phyloP scores from a whole-genome alignment of 2,329 filamentous ascomycete species.

The Fusarium redolens region DNA sequence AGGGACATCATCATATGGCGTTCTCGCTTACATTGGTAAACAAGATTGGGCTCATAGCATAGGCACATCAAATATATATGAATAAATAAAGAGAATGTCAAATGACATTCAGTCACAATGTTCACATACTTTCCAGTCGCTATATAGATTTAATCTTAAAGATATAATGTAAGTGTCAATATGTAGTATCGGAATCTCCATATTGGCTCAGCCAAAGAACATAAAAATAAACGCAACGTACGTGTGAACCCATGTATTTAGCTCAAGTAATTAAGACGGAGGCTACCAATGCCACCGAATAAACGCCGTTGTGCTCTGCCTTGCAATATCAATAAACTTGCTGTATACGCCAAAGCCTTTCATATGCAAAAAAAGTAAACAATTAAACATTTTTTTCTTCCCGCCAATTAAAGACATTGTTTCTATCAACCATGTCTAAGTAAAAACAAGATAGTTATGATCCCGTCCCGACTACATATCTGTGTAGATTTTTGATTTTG shows the following conservation, averaged over 20 bases:
- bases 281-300: background rate
- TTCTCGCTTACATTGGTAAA: conserved; percentile 1
- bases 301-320: conserved; percentile 14
- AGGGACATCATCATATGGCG: conserved; percentile 10
- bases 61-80: conserved; percentile 3
- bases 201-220: background rate
- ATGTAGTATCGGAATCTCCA: background rate
- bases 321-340: conserved; percentile 7
- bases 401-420: conserved; percentile 41
- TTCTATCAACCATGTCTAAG: conserved; percentile 41
- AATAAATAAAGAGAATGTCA: background rate
- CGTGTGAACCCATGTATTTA: background rate
- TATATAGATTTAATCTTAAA: background rate
- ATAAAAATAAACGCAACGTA: background rate
- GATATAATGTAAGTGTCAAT: background rate
- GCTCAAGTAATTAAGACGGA: background rate
- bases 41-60: conserved; percentile 4
- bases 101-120: background rate
- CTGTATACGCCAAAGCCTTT: conserved; percentile 4
- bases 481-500: conserved; percentile 42
- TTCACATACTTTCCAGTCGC: background rate
- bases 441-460: conserved; percentile 18
- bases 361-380: conserved; percentile 33
- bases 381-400: conserved; percentile 38
- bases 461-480: conserved; percentile 39